Evolutionary conservation across 2,329 filamentous ascomycete genomes (phyloP).

Genomic region (Cordyceps javanica): DNA sequence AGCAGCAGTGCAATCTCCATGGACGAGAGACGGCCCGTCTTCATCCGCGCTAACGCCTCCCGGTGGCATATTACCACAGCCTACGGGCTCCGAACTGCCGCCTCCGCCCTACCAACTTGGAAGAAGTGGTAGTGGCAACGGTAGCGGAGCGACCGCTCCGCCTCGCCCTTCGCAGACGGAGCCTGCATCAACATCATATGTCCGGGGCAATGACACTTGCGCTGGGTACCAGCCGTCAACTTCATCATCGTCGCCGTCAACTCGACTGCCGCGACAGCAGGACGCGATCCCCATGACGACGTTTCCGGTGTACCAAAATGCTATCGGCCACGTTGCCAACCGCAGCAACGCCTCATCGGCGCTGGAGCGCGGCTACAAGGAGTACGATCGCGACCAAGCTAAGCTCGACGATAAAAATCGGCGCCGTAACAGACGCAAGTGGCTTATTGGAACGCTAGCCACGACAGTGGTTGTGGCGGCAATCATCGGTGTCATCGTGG

Average conservation of each 20-base stretch:
- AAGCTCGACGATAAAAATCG: not conserved
- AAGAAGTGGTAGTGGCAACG: not conserved
- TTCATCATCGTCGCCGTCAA: not conserved
- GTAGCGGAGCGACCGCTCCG: not conserved
- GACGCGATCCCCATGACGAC: conserved; percentile 7
- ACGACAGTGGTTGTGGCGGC: not conserved
- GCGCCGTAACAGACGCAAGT: not conserved
- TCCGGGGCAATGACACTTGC: not conserved
- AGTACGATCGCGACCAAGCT: not conserved
- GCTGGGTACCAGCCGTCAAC: not conserved
- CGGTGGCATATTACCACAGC: not conserved
- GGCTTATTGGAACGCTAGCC: not conserved
- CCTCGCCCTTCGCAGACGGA: not conserved
- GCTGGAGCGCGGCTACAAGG: not conserved
- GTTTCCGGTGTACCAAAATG: not conserved
- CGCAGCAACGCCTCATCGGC: conserved; percentile 2
- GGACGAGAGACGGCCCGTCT: not conserved
- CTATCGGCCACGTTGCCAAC: not conserved
- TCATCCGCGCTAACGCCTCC: not conserved
- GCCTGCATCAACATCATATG: not conserved
- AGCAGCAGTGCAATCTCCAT: not conserved
- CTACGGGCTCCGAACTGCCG: not conserved
- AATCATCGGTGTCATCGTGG: not conserved
- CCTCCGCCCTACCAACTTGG: conserved; percentile 1
- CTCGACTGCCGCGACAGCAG: not conserved